Percentiles rank a stretch among this genome's conserved stretches.
phyloP scores from a whole-genome alignment of 441 rosid genomes.

The Brassica hybrid region DNA sequence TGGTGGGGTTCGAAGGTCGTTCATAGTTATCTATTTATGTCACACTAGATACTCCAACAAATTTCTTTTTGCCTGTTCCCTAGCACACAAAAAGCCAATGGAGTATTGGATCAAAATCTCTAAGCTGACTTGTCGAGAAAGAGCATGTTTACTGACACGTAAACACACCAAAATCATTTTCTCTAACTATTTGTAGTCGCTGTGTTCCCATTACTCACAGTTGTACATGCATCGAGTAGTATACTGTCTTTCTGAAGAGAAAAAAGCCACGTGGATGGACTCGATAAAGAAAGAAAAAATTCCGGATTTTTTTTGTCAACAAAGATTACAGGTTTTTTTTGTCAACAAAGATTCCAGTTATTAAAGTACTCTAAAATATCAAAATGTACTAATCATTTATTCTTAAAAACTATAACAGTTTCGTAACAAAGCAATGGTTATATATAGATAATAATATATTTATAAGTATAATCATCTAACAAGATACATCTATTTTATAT shows the following conservation, averaged over 20 bases:
- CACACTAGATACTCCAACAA: neutral
- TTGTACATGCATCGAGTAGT: conserved; percentile 22
- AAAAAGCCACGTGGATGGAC: conserved; percentile 4
- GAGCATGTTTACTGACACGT: conserved; percentile 28
- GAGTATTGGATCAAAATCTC: neutral
- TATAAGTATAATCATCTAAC: neutral
- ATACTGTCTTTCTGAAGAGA: neutral
- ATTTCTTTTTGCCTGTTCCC: neutral
- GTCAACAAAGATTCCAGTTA: neutral
- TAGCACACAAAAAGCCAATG: neutral
- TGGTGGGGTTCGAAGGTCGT: neutral
- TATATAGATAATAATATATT: neutral
- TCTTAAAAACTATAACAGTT: neutral
- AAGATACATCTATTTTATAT: neutral
- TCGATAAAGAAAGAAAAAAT: neutral
- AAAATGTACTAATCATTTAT: neutral
- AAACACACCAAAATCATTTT: conserved; percentile 15
- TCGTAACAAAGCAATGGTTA: neutral
- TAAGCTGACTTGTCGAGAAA: conserved; percentile 10
- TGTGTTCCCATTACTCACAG: neutral
- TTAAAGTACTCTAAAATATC: neutral
- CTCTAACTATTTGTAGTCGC: conserved; percentile 17
- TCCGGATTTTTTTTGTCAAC: too few relatives aligned
- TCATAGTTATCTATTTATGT: neutral
- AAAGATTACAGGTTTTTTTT: neutral